Evolutionary conservation across 1,284 basidiomycete genomes (phyloP).

Genomic region (Marasmius sp.): DNA sequence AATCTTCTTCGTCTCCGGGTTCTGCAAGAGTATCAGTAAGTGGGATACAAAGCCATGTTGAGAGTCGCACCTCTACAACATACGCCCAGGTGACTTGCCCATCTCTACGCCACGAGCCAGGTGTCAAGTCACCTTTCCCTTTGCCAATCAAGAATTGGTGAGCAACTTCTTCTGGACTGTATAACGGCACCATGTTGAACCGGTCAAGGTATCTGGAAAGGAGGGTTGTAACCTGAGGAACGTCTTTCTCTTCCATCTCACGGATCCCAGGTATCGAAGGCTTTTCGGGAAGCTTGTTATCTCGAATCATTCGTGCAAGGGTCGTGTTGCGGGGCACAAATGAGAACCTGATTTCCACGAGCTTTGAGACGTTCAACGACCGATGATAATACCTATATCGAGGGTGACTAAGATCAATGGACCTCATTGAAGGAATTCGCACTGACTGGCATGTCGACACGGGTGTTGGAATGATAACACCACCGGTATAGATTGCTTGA

Average conservation of each 20-base stretch:
- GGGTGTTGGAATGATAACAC: slow-evolving; percentile 88
- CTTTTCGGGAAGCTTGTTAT: slow-evolving; percentile 65
- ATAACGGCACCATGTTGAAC: slow-evolving; percentile 83
- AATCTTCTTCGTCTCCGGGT: slow-evolving; percentile 79
- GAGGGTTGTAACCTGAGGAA: slow-evolving; percentile 74
- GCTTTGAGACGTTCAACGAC: slow-evolving; percentile 88
- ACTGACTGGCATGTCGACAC: slow-evolving; percentile 77
- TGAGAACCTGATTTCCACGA: slow-evolving; percentile 92
- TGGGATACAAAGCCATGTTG: background rate
- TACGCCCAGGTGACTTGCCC: slow-evolving; percentile 96
- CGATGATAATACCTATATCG: slow-evolving; percentile 85
- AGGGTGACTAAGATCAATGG: background rate
- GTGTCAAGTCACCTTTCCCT: slow-evolving; percentile 47
- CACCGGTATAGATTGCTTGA: slow-evolving; percentile 97
- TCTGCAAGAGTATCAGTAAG: slow-evolving; percentile 41
- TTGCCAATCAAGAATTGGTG: slow-evolving; percentile 90
- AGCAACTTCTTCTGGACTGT: slow-evolving; percentile 78
- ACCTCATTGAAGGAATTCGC: background rate
- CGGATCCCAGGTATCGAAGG: slow-evolving; percentile 67
- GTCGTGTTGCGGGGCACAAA: slow-evolving; percentile 83
- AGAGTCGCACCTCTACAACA: slow-evolving; percentile 81
- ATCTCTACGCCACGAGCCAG: slow-evolving; percentile 51
- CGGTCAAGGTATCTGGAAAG: slow-evolving; percentile 81
- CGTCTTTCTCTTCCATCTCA: slow-evolving; percentile 85
- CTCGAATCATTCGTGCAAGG: slow-evolving; percentile 79